phyloP scores from a whole-genome alignment of 2,329 filamentous ascomycete species.

The Septoria petroselini region DNA sequence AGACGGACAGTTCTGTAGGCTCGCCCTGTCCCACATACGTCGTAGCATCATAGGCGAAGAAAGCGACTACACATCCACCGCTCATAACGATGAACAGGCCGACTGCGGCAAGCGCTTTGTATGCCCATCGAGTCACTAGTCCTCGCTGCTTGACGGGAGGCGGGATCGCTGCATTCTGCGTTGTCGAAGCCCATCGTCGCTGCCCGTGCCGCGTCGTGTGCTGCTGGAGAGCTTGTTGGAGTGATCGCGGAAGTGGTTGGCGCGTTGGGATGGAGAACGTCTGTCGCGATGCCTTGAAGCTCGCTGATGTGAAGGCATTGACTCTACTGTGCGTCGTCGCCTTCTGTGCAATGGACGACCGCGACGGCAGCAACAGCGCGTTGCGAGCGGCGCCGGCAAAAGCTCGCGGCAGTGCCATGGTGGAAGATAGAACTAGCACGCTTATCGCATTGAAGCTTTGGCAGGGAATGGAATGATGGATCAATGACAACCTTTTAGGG shows the following conservation, averaged over 20 bases:
- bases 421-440: slow-evolving; percentile 12
- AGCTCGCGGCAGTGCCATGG: slow-evolving; percentile 27
- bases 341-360: slow-evolving; percentile 6
- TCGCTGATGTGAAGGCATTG: slow-evolving; percentile 14
- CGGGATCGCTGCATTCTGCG: slow-evolving; percentile 1
- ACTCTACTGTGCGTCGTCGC: slow-evolving; percentile 7
- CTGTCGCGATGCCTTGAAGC: slow-evolving; percentile 10
- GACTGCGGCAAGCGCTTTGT: slow-evolving; percentile 66
- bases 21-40: slow-evolving; percentile 76
- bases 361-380: slow-evolving; percentile 2
- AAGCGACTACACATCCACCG: slow-evolving; percentile 67
- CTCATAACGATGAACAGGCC: slow-evolving; percentile 73
- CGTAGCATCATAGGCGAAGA: slow-evolving; percentile 90
- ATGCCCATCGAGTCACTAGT: slow-evolving; percentile 54
- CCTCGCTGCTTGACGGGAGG: slow-evolving; percentile 23
- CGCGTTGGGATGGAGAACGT: slow-evolving; percentile 8
- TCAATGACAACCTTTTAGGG: no score
- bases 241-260: slow-evolving; percentile 21
- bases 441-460: slow-evolving; percentile 25
- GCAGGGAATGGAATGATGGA: no score
- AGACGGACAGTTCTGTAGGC: slow-evolving; percentile 74
- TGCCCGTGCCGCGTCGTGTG: slow-evolving; percentile 18
- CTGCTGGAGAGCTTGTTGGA: slow-evolving; percentile 18
- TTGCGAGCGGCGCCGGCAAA: slow-evolving; percentile 23
- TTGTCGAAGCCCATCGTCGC: slow-evolving; percentile 24